Evolutionary conservation across 371 early-diverging fungal genomes (phyloP).

Genomic region (Circinella minor): DNA sequence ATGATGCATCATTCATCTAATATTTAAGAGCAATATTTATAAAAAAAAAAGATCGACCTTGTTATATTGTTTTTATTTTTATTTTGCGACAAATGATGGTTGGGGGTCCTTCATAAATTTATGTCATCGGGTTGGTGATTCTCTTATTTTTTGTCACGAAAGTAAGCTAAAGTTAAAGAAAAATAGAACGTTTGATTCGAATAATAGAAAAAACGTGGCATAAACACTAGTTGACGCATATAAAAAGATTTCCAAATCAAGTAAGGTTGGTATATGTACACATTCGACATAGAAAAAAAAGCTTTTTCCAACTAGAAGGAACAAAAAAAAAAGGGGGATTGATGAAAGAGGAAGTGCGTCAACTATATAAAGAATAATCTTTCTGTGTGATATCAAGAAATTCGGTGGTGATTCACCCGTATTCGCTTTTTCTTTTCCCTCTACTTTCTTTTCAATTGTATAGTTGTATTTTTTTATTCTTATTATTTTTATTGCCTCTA

Average conservation of each 20-base stretch:
- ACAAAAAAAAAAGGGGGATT: too few relatives aligned
- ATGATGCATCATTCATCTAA: background rate
- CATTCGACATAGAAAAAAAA: constrained; percentile 2
- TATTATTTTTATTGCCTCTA: too few relatives aligned
- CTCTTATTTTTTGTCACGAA: background rate
- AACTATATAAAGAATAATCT: too few relatives aligned
- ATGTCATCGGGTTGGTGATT: background rate
- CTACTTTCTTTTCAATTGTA: too few relatives aligned
- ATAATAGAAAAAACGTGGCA: constrained; percentile 9
- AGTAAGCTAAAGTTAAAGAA: background rate
- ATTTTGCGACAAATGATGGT: background rate
- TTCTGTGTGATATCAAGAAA: background rate
- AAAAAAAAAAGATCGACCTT: too few relatives aligned
- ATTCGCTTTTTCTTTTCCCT: too few relatives aligned
- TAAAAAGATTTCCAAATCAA: background rate
- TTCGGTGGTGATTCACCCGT: background rate
- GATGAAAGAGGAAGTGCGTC: too few relatives aligned
- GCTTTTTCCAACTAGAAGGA: background rate
- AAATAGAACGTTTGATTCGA: constrained; percentile 14
- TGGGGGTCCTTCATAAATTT: background rate
- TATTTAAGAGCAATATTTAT: too few relatives aligned
- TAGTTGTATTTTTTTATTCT: too few relatives aligned
- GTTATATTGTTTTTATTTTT: background rate
- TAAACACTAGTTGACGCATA: background rate
- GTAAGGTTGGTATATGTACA: background rate